Evolutionary conservation across 2,329 filamentous ascomycete species (phyloP), one percentile per base, ranked within the genome.

Genomic region (Phialemoniopsis sp.): DNA sequence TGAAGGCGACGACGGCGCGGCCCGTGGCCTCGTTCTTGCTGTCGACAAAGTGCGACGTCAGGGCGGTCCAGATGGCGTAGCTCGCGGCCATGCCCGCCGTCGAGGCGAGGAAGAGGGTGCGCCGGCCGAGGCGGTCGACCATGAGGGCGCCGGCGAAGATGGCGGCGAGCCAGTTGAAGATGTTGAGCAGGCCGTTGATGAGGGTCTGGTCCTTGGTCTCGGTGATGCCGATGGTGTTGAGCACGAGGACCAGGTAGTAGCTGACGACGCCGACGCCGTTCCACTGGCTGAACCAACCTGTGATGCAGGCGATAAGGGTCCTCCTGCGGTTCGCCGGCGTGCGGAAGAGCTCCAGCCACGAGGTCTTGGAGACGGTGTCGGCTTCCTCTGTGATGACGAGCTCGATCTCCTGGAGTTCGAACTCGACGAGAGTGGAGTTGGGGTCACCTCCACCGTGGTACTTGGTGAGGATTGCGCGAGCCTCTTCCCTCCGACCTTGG

Each of bases 401-500:
- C 29, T 40, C 29, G 15, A 40, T 35, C 17, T 40, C 28, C 14
- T 13, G 10, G 9, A 31, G 21, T 17, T 31, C 36, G 29, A 10
- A 14, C 5, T 14, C 13, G 28, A 31, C 17, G 3, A 37, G 36
- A 12, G 32, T 13, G 18, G 13, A 31, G 9, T 29, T 30, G 26
- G 21, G 32, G 8, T 35, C 21, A 8, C 35, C 10, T 15, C 21
- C 21, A 26, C 14, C 38, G 15, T 40, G 38, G 33, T 29, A 37
- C 12, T n/a, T 16, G 4, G 81, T 67, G 3, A 78, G 62, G 2
- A 64, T 54, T 1, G 70, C 59, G 3, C 75, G 70, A 36, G 78
- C 72, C n/a, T 76, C 72, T 40, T 69, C 73, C 34, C 70, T 69
- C 6, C 65, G 60, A 28, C 64, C 66, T 47, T 70, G 59, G 12